Evolutionary conservation across 768 basidiomycete genomes (phyloP).

Genomic region (Hericium coralloides): DNA sequence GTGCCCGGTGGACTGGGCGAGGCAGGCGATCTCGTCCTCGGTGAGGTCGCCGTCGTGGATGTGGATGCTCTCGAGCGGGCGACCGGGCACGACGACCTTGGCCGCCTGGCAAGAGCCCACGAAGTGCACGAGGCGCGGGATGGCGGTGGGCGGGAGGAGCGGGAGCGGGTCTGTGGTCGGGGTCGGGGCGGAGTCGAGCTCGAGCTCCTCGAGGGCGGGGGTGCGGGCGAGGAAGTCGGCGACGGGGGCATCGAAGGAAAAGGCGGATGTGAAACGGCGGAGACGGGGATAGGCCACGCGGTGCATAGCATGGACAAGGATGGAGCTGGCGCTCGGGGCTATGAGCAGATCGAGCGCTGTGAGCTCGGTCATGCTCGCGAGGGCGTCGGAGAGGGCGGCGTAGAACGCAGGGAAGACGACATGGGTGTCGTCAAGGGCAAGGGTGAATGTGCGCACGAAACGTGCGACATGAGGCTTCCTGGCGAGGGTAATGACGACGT

Average conservation of each 20-base stretch:
- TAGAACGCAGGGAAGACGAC: constrained; percentile 40
- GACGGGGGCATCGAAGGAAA: constrained; percentile 51
- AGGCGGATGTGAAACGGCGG: constrained; percentile 47
- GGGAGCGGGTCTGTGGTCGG: constrained; percentile 13
- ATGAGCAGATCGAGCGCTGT: constrained; percentile 43
- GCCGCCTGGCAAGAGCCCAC: constrained; percentile 53
- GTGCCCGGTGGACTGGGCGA: constrained; percentile 41
- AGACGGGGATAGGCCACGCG: constrained; percentile 36
- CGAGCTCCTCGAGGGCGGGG: constrained; percentile 46
- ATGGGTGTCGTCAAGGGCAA: constrained; percentile 37
- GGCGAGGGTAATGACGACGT: constrained; percentile 48
- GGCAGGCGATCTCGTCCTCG: constrained; percentile 42
- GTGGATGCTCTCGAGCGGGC: constrained; percentile 56
- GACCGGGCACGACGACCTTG: constrained; percentile 48
- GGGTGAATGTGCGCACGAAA: constrained; percentile 52
- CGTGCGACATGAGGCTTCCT: constrained; percentile 45
- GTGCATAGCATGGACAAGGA: constrained; percentile 26
- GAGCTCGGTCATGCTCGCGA: constrained; percentile 54
- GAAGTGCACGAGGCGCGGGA: constrained; percentile 44
- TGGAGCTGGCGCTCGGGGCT: constrained; percentile 41
- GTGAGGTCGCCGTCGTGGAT: constrained; percentile 53
- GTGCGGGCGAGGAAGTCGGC: constrained; percentile 49
- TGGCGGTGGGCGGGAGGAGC: constrained; percentile 24
- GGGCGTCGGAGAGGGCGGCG: constrained; percentile 38
- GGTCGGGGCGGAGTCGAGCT: constrained; percentile 33